phyloP scores from a whole-genome alignment of 1,284 basidiomycete genomes.

The Boletus sp. region DNA sequence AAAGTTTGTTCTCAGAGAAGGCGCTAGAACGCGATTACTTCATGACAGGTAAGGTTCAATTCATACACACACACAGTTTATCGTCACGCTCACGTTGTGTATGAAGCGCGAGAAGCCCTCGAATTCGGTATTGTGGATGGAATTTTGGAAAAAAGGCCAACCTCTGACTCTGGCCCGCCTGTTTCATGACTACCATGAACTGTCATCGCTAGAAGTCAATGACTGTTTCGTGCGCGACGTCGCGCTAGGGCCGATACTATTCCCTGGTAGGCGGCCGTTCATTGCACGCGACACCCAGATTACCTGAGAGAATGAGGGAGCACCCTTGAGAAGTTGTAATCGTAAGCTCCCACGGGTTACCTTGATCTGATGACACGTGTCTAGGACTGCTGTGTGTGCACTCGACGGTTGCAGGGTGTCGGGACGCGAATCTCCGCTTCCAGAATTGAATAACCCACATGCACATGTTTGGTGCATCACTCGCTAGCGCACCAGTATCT shows the following conservation, averaged over 20 bases:
- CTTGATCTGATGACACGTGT: constrained; percentile 26
- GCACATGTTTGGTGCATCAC: constrained; percentile 15
- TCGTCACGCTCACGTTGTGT: constrained; percentile 21
- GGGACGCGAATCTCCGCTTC: constrained; percentile 26
- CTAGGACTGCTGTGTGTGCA: constrained; percentile 13
- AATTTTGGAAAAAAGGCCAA: constrained; percentile 73
- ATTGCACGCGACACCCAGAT: not conserved
- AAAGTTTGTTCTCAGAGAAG: constrained; percentile 50
- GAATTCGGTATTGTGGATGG: constrained; percentile 90
- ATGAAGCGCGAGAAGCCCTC: constrained; percentile 79
- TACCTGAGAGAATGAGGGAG: constrained; percentile 15
- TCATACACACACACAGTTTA: constrained; percentile 11
- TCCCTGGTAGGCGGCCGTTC: constrained; percentile 5
- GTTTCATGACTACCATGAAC: constrained; percentile 18
- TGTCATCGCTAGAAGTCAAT: constrained; percentile 10
- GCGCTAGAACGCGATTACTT: constrained; percentile 93
- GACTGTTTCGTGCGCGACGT: constrained; percentile 13
- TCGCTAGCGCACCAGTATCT: constrained; percentile 8
- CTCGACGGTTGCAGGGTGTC: constrained; percentile 13
- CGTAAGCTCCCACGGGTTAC: constrained; percentile 22
- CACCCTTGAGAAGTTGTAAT: constrained; percentile 13
- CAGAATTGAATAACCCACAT: constrained; percentile 15
- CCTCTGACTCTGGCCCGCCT: constrained; percentile 34
- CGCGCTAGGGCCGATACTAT: constrained; percentile 1
- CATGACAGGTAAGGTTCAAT: constrained; percentile 69